A percentile compares a stretch with the other conserved stretches of the same genome.
Evolutionary conservation across 306 rosid species (phyloP).

Genomic region (Rosa multiflora): DNA sequence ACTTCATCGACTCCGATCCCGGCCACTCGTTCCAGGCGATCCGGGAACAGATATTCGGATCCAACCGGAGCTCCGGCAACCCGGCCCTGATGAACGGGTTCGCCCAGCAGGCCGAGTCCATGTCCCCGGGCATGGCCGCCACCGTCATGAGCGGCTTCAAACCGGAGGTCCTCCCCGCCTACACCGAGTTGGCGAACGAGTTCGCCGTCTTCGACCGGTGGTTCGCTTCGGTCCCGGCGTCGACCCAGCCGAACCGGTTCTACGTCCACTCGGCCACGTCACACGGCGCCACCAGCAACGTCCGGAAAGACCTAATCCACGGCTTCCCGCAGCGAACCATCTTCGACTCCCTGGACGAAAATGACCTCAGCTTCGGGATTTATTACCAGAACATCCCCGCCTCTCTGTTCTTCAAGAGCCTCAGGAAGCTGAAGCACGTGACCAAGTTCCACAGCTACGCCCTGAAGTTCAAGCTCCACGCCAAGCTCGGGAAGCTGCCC

Average conservation of each 20-base stretch:
- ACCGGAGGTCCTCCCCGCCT: constrained; percentile 63
- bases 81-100: constrained; percentile 85
- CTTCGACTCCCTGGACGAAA: constrained; percentile 77
- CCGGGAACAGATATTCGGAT: constrained; percentile 83
- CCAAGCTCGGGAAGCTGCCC: constrained; percentile 72
- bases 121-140: constrained; percentile 31
- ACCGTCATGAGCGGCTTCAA: constrained; percentile 89
- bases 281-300: constrained; percentile 88
- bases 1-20: constrained; percentile 70
- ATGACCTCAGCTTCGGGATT: constrained; percentile 58
- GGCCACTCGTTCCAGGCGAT: constrained; percentile 96
- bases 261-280: constrained; percentile 95
- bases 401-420: constrained; percentile 63
- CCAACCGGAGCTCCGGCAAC: constrained; percentile 35
- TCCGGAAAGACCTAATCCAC: constrained; percentile 66
- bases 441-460: constrained; percentile 56
- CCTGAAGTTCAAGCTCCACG: constrained; percentile 61
- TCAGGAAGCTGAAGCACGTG: constrained; percentile 56
- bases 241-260: constrained; percentile 92
- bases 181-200: constrained; percentile 57
- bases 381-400: constrained; percentile 96
- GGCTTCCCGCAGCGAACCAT: constrained; percentile 89
- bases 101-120: constrained; percentile 75
- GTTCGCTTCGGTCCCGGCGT: constrained; percentile 92
- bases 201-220: constrained; percentile 76